Evolutionary conservation across 169 alveolate species (phyloP).

Genomic region (Sarcocystis neurona): DNA sequence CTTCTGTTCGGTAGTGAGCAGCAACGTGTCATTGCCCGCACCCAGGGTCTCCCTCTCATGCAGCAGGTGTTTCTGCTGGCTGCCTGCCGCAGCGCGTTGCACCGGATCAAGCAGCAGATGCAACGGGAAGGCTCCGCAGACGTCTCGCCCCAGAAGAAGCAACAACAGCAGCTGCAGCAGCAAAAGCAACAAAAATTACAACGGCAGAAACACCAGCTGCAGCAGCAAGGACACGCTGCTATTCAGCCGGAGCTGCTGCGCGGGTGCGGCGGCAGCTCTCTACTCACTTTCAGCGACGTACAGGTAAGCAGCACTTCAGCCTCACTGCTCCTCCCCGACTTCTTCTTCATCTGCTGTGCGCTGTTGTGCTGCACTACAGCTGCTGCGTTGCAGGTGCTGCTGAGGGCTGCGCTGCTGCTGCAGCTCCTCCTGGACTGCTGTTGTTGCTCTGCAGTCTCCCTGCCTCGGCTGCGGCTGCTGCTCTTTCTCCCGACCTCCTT

Average conservation of each 20-base stretch:
- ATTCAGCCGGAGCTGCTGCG: conserved; percentile 5
- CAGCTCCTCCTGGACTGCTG: no score
- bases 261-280: conserved; percentile 21
- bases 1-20: conserved; percentile 39
- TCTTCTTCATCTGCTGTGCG: background rate
- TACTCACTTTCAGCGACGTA: conserved; percentile 9
- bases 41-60: conserved; percentile 51
- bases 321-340: background rate
- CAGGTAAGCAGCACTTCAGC: background rate
- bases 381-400: no score
- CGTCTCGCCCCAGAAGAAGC: background rate
- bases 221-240: conserved; percentile 3
- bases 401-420: no score
- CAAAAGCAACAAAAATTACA: background rate
- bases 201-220: background rate
- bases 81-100: conserved; percentile 34
- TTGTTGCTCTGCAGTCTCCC: no score
- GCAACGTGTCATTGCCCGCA: conserved; percentile 38
- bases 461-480: no score
- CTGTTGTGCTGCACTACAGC: no score
- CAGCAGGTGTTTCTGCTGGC: conserved; percentile 49
- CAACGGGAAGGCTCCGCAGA: background rate
- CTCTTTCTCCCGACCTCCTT: no score
- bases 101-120: conserved; percentile 1
- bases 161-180: background rate